A percentile compares a stretch with the other conserved stretches of the same genome.
Evolutionary conservation across 1,139 yeast genomes (phyloP).

Genomic region (Neolecta irregularis): DNA sequence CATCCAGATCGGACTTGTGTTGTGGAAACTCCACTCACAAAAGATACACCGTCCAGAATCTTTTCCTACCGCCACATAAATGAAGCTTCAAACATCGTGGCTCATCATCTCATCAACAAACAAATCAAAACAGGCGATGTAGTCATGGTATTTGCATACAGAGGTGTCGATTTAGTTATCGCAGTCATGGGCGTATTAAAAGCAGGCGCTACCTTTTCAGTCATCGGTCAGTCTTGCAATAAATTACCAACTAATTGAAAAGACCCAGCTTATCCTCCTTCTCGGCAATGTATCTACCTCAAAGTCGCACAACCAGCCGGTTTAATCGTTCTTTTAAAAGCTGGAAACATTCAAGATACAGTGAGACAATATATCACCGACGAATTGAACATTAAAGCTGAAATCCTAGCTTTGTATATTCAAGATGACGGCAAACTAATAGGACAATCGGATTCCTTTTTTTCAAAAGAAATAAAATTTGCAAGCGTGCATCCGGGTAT

Average conservation of each 20-base stretch:
- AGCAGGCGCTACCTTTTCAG: conserved; percentile 97
- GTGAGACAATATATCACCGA: conserved; percentile 62
- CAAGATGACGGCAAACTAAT: conserved; percentile 54
- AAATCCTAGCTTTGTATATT: conserved; percentile 62
- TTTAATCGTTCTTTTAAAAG: conserved; percentile 74
- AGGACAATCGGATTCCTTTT: conserved; percentile 34
- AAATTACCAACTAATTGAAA: no score
- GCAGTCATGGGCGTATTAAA: conserved; percentile 95
- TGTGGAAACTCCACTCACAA: conserved; percentile 62
- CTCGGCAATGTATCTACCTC: conserved; percentile 83
- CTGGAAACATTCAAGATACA: conserved; percentile 61
- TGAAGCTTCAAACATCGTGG: conserved; percentile 86
- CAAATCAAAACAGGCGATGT: conserved; percentile 87
- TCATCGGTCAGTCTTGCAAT: no score
- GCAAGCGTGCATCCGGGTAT: no score
- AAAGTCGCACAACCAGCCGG: conserved; percentile 90
- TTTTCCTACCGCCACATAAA: conserved; percentile 77
- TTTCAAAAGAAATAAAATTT: conserved; percentile 38
- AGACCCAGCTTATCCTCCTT: conserved; percentile 99
- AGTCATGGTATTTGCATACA: conserved; percentile 91
- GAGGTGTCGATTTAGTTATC: conserved; percentile 92
- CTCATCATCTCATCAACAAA: conserved; percentile 64
- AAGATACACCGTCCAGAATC: conserved; percentile 40
- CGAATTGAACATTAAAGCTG: conserved; percentile 55
- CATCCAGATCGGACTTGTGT: conserved; percentile 83